A percentile compares a stretch with the other conserved stretches of the same genome.
Evolutionary conservation across 805 yeast species (phyloP).

Genomic region (Aciculoconidium aculeatum): DNA sequence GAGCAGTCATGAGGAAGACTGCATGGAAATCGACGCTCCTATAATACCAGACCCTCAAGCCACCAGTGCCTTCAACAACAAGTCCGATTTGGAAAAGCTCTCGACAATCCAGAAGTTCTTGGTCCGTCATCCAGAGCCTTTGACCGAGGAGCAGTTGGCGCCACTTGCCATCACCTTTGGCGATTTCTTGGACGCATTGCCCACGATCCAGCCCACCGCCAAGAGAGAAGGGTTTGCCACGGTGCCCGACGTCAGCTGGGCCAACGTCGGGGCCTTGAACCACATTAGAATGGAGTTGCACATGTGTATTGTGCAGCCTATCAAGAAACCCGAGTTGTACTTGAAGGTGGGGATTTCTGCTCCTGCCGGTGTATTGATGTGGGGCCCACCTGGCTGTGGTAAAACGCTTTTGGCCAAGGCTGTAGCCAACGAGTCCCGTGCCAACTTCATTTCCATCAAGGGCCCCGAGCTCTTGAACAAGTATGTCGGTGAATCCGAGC

Average conservation of each 20-base stretch:
- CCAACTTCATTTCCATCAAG: slow-evolving; percentile 90
- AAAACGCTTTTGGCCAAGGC: slow-evolving; percentile 94
- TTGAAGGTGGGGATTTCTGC: slow-evolving; percentile 90
- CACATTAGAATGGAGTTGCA: slow-evolving; percentile 83
- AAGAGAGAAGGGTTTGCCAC: slow-evolving; percentile 98
- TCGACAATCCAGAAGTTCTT: slow-evolving; percentile 74
- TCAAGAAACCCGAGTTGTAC: slow-evolving; percentile 84
- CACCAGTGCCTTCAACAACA: slow-evolving; percentile 27
- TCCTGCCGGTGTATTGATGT: slow-evolving; percentile 92
- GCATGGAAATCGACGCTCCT: slow-evolving; percentile 29
- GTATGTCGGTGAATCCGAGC: slow-evolving; percentile 94
- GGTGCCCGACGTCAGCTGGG: slow-evolving; percentile 96
- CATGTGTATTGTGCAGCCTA: slow-evolving; percentile 97
- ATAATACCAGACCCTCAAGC: slow-evolving; percentile 4
- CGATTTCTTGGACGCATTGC: slow-evolving; percentile 81
- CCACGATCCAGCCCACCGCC: slow-evolving; percentile 94
- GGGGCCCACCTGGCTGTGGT: slow-evolving; percentile 99
- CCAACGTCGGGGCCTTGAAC: slow-evolving; percentile 84
- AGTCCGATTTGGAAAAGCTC: slow-evolving; percentile 30
- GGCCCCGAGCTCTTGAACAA: slow-evolving; percentile 95
- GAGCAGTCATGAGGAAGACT: slow-evolving; percentile 11
- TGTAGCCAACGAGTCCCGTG: slow-evolving; percentile 94
- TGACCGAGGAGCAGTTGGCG: slow-evolving; percentile 67
- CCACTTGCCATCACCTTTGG: slow-evolving; percentile 70
- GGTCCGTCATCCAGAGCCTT: slow-evolving; percentile 68